These are phyloP conservation scores for Pseudomassariella vexata DNA, from an alignment of 2,329 filamentous ascomycete genomes.

Conservation along the genomic window DNA sequence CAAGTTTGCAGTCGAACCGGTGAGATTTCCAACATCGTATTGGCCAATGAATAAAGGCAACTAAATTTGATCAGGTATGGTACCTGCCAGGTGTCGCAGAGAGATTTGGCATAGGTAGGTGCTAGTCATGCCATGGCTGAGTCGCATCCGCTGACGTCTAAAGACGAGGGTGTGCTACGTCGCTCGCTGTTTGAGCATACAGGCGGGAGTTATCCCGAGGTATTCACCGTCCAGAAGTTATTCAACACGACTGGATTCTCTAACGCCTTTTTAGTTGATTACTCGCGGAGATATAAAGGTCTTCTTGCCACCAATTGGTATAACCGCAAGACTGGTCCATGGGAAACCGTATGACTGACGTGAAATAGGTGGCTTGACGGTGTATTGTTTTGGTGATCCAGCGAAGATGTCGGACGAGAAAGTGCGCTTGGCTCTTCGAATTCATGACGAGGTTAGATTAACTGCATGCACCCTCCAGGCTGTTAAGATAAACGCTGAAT, in stretches of 20 bases:
- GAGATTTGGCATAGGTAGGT: conserved; percentile 78
- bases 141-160: neutral
- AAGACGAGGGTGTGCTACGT: conserved; percentile 79
- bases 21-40: conserved; percentile 35
- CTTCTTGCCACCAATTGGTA: conserved; percentile 88
- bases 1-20: conserved; percentile 94
- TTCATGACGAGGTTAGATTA: conserved; percentile 64
- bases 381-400: conserved; percentile 95
- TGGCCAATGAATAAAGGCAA: conserved; percentile 1
- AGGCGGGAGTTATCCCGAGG: conserved; percentile 90
- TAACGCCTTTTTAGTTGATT: conserved; percentile 68
- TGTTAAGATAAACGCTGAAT: no score
- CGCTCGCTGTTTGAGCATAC: conserved; percentile 91
- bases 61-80: conserved; percentile 49
- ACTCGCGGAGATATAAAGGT: conserved; percentile 92
- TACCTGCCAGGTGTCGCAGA: conserved; percentile 84
- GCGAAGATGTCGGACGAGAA: conserved; percentile 88
- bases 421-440: conserved; percentile 72
- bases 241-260: conserved; percentile 14
- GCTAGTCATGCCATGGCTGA: conserved; percentile 5
- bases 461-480: no score
- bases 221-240: conserved; percentile 15
- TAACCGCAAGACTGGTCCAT: no score
- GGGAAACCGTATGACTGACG: conserved; percentile 13
- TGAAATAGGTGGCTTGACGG: conserved; percentile 68